Base-by-base conservation (phyloP, 1,284 basidiomycete species). In the Puccinia horiana region DNA sequence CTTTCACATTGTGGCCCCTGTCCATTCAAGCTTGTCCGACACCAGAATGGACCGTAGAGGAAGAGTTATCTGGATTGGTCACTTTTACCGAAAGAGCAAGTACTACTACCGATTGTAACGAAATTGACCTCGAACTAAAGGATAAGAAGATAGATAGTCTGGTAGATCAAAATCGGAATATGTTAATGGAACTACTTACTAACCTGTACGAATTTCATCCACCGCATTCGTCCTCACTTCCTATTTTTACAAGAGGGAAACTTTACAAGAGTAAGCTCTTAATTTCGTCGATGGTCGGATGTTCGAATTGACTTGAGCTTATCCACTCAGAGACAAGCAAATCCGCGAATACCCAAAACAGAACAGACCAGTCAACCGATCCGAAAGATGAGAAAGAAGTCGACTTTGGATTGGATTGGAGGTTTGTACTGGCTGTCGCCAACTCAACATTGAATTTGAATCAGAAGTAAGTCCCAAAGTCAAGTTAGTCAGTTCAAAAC, bases 1-100 rank as follows among this genome's bases (percentile, higher is more conserved):
- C 47, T 2, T 80, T 80, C n/a, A 80, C 77, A 23, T 56, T 80
- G 29, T 80, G 77, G 77, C 77, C 77, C 12, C 42, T 80, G 26
- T 44, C 47, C 6, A 18, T 42, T 54, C n/a, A 42, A 29, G 16
- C 42, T 52, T 79, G 67, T 61, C 77, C 67, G 37, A 61, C 52
- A 72, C 52, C 77, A 2, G 52, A 80, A 40, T 80, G 77, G 77
- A 72, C 47, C 18, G 47, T 80, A 18, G 6, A 80, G 56, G 77
- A 80, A 70, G 77, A 80, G 35, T 26, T 80, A n/a, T 58, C 23
- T 54, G 29, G 52, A 3, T 29, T 75, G 32, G 52, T 75, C 3
- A 54, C 37, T 37, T 44, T 23, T 35, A 40, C 14, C 35, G 32
- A 42, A 54, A 54, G 23, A 56, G 29, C 26, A 26, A 8, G 32